Evolutionary conservation across 106 monocot genomes (phyloP), one percentile per base, ranked within the genome.

Genomic region (Vanilla planifolia): DNA sequence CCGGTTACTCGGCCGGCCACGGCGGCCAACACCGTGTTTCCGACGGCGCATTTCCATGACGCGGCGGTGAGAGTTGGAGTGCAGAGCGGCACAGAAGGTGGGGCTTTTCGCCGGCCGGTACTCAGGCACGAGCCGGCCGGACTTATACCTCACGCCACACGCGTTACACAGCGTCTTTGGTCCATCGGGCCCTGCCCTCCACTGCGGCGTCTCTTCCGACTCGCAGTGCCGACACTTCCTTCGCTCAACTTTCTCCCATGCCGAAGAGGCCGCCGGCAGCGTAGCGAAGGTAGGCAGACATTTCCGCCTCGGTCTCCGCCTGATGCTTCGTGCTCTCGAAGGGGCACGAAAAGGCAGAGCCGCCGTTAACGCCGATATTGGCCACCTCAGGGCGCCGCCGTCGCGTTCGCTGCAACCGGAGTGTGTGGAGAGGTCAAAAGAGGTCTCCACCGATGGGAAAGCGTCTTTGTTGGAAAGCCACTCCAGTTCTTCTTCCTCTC

Each of bases 121-220:
- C 62, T 89, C 89, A 52, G 73, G 77, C 58, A 74, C 46, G 3
- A 85, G 71, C 25, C 80, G 70, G 14, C 74, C 74, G 26, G 64
- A 64, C 29, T 65, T 79, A 42, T 35, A 73, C 22, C 73, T 41
- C 19, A 73, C 79, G 4, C 73, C 73, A 60, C 79, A 79, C 5
- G 73, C 73, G 51, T 79, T 79, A 52, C 73, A 68, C 32, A 86
- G 86, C 55, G 86, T 78, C 68, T 78, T 86, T 30, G 85, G 80
- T 13, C 80, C 85, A 6, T 73, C 69, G 63, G 85, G 85, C 63
- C 80, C 80, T 23, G 69, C 66, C 41, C 80, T 37, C 80, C 85
- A 85, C 64, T 85, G 85, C 55, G 85, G 85, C 55, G 80, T 85
- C 55, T 77, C 74, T 60, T 74, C 77, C 67, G 69, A 43, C 45